Base-by-base conservation (phyloP, 2,329 filamentous ascomycete genomes). In the Pseudocercospora cruenta region DNA sequence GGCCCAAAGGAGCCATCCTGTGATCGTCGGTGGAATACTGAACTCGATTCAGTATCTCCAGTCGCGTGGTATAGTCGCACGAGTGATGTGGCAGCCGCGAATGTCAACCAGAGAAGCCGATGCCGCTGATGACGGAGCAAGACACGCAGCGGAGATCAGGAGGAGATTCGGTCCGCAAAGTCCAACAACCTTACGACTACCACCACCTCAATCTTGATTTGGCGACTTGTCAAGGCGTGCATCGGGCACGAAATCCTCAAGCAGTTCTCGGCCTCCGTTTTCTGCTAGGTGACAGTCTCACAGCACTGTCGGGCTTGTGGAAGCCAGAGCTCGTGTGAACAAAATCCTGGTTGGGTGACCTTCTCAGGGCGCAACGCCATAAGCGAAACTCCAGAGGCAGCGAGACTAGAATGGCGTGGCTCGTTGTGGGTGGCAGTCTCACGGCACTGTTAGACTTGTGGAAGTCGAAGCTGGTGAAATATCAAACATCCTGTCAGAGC, bases 401-500 rank as follows among this genome's bases (percentile, higher is more conserved):
- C 47, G 21, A 22, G 47, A 26, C 47, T 16, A 51, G 47, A 51
- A 22, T 51, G 47, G 47, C 19, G 47, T 51, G 24, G 47, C 47
- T 26, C 19, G 21, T 12, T 22, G 47, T 51, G 47, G 47, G 47
- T 51, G 47, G 47, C 47, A 51, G 47, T 51, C 47, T 51, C 47
- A 26, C 60, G 55, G 60, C 58, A 63, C 55, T 63, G 60, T 53
- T 54, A 43, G 19, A 19, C n/a, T 39, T 24, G 51, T 21, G 31
- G 39, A 45, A 36, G 28, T 45, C 43, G 22, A 33, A 55, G n/a
- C 36, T 53, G 51, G 24, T 33, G 47, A 57, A 12, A 12, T 53
- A 21, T 45, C 47, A 28, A 26, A 62, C 53, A 62, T 31, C 60
- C 60, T 49, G 51, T 62, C 60, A 26, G 60, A 39, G 60, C 60